A percentile compares a stretch with the other conserved stretches of the same genome.
phyloP scores from a whole-genome alignment of 2,329 filamentous ascomycete species.

The Aspergillus sp. region DNA sequence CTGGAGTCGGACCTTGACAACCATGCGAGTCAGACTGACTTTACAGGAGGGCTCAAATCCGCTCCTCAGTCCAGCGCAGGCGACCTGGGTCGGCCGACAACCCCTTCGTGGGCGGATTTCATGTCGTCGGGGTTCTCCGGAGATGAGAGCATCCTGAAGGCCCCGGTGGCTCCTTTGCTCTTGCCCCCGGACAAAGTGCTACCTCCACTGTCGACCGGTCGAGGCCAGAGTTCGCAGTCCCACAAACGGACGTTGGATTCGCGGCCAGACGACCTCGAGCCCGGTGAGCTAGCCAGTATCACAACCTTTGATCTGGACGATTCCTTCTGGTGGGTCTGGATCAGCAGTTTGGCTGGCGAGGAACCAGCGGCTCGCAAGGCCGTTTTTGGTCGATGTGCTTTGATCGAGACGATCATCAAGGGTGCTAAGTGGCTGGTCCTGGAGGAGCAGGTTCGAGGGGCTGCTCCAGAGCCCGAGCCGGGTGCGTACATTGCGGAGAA shows the following conservation, averaged over 20 bases:
- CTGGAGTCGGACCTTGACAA: slow-evolving; percentile 63
- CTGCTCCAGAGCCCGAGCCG: slow-evolving; percentile 72
- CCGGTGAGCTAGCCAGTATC: slow-evolving; percentile 91
- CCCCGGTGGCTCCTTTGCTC: slow-evolving; percentile 56
- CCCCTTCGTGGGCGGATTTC: slow-evolving; percentile 97
- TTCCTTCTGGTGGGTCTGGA: slow-evolving; percentile 99
- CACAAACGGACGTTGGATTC: slow-evolving; percentile 65
- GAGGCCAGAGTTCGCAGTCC: slow-evolving; percentile 80
- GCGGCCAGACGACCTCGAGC: slow-evolving; percentile 59
- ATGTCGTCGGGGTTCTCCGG: slow-evolving; percentile 77
- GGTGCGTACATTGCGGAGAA: slow-evolving; percentile 92
- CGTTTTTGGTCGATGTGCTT: slow-evolving; percentile 84
- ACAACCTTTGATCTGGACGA: slow-evolving; percentile 79
- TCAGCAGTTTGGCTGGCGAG: slow-evolving; percentile 86
- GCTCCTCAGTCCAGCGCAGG: slow-evolving; percentile 59
- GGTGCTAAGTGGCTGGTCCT: slow-evolving; percentile 85
- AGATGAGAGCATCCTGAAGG: slow-evolving; percentile 60
- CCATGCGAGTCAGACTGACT: slow-evolving; percentile 36
- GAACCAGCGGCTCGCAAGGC: slow-evolving; percentile 80
- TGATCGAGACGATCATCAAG: slow-evolving; percentile 78
- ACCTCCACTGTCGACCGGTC: slow-evolving; percentile 63
- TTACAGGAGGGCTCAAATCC: slow-evolving; percentile 49
- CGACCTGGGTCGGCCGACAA: slow-evolving; percentile 72
- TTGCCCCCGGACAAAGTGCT: slow-evolving; percentile 88
- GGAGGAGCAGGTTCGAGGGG: slow-evolving; percentile 93